phyloP scores from a whole-genome alignment of 2,329 filamentous ascomycete genomes.

The Ophiosphaerella narmari region DNA sequence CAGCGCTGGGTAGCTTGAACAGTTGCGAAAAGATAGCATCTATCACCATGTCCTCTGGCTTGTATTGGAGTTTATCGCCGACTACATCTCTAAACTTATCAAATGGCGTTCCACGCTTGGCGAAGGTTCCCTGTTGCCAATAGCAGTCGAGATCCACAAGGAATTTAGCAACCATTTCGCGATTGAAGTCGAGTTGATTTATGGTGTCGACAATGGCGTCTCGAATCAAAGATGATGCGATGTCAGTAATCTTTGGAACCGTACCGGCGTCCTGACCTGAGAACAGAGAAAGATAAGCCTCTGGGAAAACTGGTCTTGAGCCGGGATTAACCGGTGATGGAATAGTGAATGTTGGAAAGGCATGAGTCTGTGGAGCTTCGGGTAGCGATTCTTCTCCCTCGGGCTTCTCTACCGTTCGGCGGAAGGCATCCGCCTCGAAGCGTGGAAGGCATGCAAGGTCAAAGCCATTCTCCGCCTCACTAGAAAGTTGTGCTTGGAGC shows the following conservation, averaged over 20 bases:
- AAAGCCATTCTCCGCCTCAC: conserved; percentile 76
- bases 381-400: conserved; percentile 58
- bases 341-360: conserved; percentile 75
- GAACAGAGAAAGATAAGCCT: conserved; percentile 93
- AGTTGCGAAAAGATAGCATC: conserved; percentile 97
- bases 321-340: conserved; percentile 78
- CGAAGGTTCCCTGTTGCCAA: conserved; percentile 86
- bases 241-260: conserved; percentile 75
- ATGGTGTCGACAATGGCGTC: conserved; percentile 91
- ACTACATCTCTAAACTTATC: conserved; percentile 75
- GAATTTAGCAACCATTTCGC: conserved; percentile 82
- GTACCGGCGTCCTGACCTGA: conserved; percentile 84
- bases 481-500: conserved; percentile 83
- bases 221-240: conserved; percentile 81
- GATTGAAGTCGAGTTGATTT: conserved; percentile 91
- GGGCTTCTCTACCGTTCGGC: conserved; percentile 62
- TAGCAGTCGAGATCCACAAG: conserved; percentile 95
- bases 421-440: conserved; percentile 51
- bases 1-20: conserved; percentile 81
- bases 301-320: conserved; percentile 79
- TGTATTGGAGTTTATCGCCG: conserved; percentile 81
- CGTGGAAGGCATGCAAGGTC: conserved; percentile 67
- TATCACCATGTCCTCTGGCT: conserved; percentile 96
- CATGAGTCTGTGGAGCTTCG: conserved; percentile 65
- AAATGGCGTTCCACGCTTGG: conserved; percentile 90